Percentiles rank a stretch among this genome's conserved stretches.
phyloP scores from a whole-genome alignment of 306 rosid genomes.

The Begonia loranthoides region DNA sequence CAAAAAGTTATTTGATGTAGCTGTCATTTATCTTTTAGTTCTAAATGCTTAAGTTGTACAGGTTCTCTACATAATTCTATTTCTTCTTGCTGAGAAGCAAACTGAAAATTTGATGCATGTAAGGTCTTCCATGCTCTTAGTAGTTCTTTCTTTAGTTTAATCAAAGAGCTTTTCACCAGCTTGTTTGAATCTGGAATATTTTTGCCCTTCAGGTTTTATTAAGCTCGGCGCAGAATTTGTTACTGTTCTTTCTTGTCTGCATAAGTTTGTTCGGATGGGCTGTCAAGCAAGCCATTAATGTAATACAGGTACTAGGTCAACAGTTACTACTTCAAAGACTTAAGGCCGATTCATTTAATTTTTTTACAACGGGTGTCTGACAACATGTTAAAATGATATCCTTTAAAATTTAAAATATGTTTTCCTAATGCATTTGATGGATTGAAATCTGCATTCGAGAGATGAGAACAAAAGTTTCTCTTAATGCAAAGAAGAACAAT shows the following conservation, averaged over 20 bases:
- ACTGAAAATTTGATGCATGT: constrained; percentile 55
- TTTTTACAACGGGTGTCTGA: not conserved
- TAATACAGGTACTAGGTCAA: constrained; percentile 56
- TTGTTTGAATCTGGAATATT: constrained; percentile 15
- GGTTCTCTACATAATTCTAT: constrained; percentile 79
- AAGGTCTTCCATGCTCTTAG: constrained; percentile 19
- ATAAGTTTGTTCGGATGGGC: constrained; percentile 81
- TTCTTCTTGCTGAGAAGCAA: constrained; percentile 58
- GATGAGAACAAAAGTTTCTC: too few species aligned
- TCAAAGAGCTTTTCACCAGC: constrained; percentile 3
- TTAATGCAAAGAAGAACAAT: too few species aligned
- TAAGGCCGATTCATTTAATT: not conserved
- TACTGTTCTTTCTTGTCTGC: constrained; percentile 39
- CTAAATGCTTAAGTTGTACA: constrained; percentile 22
- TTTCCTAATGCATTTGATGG: not conserved
- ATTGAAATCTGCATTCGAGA: not conserved
- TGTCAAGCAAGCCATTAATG: constrained; percentile 70
- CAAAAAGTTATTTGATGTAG: not conserved
- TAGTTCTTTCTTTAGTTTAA: constrained; percentile 2
- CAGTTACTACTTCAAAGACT: not conserved
- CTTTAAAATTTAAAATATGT: not conserved
- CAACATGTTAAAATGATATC: not conserved
- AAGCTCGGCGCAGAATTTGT: constrained; percentile 30
- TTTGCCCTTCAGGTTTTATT: constrained; percentile 45
- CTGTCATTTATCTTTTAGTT: constrained; percentile 4